Percentiles rank a stretch among this genome's conserved stretches.
Conservation (phyloP, 1,139 yeast species). For the Meyerozyma carpophila region DNA sequence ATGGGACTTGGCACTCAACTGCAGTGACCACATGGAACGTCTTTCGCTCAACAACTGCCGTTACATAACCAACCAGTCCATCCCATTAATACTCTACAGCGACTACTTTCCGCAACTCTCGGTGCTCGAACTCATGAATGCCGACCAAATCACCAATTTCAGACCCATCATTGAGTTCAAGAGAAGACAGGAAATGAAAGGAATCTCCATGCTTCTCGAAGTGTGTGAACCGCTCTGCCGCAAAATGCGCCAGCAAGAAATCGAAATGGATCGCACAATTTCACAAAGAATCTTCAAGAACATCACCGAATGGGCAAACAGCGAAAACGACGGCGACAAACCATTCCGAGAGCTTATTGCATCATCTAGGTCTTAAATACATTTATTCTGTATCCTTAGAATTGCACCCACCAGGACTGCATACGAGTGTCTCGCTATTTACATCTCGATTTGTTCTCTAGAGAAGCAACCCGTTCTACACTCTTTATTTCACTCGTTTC, state of each 20-base stretch:
- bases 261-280: slow-evolving; percentile 50
- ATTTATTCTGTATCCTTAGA: not conserved
- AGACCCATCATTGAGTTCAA: slow-evolving; percentile 65
- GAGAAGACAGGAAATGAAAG: slow-evolving; percentile 49
- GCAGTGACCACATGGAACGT: slow-evolving; percentile 55
- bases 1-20: slow-evolving; percentile 70
- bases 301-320: slow-evolving; percentile 54
- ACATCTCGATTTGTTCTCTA: not conserved
- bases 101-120: slow-evolving; percentile 55
- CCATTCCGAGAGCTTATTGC: slow-evolving; percentile 14
- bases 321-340: slow-evolving; percentile 37
- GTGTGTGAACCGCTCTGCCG: slow-evolving; percentile 66
- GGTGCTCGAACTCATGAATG: slow-evolving; percentile 74
- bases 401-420: not conserved
- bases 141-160: slow-evolving; percentile 53
- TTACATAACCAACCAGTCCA: slow-evolving; percentile 56
- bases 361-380: slow-evolving; percentile 3
- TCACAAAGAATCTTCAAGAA: slow-evolving; percentile 51
- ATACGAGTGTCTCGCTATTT: not conserved
- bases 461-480: not conserved
- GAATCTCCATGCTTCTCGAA: slow-evolving; percentile 60
- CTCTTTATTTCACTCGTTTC: not conserved
- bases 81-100: slow-evolving; percentile 55
- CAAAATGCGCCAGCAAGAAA: slow-evolving; percentile 58
- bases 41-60: slow-evolving; percentile 76